These are phyloP conservation scores for Lactarius sanguifluus DNA, from an alignment of 768 basidiomycete species.

Conservation along the genomic window DNA sequence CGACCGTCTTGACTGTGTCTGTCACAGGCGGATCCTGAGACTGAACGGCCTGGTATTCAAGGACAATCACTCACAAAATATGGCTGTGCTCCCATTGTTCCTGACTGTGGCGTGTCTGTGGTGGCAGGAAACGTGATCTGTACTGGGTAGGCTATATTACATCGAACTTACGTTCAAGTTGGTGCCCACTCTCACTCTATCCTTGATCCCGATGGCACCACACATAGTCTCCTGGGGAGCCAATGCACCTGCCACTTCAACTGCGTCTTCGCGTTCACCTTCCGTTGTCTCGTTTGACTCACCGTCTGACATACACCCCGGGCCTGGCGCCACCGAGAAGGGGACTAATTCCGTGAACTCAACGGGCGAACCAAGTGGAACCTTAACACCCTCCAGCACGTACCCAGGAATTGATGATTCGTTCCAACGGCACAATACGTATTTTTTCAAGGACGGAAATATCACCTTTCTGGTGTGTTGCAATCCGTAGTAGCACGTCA, in stretches of 20 bases:
- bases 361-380: not conserved
- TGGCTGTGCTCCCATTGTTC: not conserved
- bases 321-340: not conserved
- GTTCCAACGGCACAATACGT: conserved; percentile 19
- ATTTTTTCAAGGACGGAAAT: conserved; percentile 26
- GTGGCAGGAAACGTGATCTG: not conserved
- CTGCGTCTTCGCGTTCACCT: not conserved
- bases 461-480: conserved; percentile 22
- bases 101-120: not conserved
- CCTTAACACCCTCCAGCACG: not conserved
- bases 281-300: conserved; percentile 9
- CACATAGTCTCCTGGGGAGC: conserved; percentile 7
- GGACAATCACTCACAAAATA: too few relatives aligned
- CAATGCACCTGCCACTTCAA: not conserved
- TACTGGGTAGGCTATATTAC: not conserved
- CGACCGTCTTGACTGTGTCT: not conserved
- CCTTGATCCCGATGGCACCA: conserved; percentile 9
- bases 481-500: not conserved
- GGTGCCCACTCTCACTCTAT: not conserved
- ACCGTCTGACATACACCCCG: not conserved
- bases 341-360: too few relatives aligned
- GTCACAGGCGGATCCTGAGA: not conserved
- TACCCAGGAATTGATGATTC: not conserved
- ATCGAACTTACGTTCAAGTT: not conserved
- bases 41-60: not conserved